phyloP scores from a whole-genome alignment of 2,329 filamentous ascomycete species.

The Penicillium sp. region DNA sequence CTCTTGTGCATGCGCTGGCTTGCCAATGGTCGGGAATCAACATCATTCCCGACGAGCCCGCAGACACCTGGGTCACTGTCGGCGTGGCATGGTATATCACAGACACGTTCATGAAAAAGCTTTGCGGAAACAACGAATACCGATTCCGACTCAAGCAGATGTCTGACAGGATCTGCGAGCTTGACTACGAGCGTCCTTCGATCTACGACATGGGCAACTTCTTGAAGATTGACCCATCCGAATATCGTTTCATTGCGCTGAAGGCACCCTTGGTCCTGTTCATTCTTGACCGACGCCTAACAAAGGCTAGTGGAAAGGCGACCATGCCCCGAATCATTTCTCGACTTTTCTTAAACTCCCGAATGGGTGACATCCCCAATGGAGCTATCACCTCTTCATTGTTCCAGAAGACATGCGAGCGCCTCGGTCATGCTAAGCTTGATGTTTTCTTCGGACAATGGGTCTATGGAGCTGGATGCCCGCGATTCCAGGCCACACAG shows the following conservation, averaged over 20 bases:
- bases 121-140: slow-evolving; percentile 94
- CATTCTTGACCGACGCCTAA: slow-evolving; percentile 85
- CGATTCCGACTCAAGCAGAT: slow-evolving; percentile 83
- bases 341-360: slow-evolving; percentile 80
- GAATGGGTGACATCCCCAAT: slow-evolving; percentile 72
- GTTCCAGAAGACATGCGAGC: slow-evolving; percentile 83
- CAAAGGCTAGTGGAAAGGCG: slow-evolving; percentile 80
- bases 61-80: slow-evolving; percentile 84
- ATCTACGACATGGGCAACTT: slow-evolving; percentile 75
- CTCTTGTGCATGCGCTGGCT: slow-evolving; percentile 77
- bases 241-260: slow-evolving; percentile 83
- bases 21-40: slow-evolving; percentile 94
- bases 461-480: slow-evolving; percentile 85
- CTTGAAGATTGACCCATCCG: slow-evolving; percentile 77
- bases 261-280: slow-evolving; percentile 91
- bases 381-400: slow-evolving; percentile 69
- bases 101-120: slow-evolving; percentile 82
- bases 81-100: slow-evolving; percentile 95
- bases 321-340: slow-evolving; percentile 84
- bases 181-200: slow-evolving; percentile 79
- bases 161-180: slow-evolving; percentile 75
- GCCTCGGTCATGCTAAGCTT: slow-evolving; percentile 79
- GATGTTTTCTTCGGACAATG: slow-evolving; percentile 94
- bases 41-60: slow-evolving; percentile 76
- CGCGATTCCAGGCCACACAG: slow-evolving; percentile 79